These are phyloP conservation scores for Blumeria hordei DNA, from an alignment of 2,329 filamentous ascomycete genomes.

Conservation along the genomic window DNA sequence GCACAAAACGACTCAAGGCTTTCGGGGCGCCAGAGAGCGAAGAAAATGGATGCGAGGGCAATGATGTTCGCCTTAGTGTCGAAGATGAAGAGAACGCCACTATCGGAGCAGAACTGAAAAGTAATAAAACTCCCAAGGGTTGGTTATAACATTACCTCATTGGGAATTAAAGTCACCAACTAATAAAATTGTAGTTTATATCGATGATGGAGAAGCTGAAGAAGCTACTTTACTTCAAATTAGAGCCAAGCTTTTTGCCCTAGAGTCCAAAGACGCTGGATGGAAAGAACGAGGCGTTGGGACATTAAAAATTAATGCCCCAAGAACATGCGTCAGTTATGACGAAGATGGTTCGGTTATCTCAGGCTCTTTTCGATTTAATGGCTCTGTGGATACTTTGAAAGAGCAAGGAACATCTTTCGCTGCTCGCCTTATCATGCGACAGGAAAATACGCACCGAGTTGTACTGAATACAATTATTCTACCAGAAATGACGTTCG, in stretches of 20 bases:
- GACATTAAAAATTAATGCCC: constrained; percentile 63
- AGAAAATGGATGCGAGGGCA: constrained; percentile 21
- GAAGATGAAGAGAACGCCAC: constrained; percentile 24
- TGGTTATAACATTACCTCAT: constrained; percentile 6
- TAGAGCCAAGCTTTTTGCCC: constrained; percentile 66
- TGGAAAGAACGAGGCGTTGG: constrained; percentile 85
- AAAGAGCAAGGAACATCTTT: constrained; percentile 15
- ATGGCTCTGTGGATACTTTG: constrained; percentile 23
- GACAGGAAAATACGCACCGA: constrained; percentile 69
- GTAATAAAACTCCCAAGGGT: background rate
- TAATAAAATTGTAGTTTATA: constrained; percentile 19
- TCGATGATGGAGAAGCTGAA: constrained; percentile 70
- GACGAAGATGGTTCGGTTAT: constrained; percentile 26
- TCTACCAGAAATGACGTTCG: constrained; percentile 55
- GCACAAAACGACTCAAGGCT: constrained; percentile 39
- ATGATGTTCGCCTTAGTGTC: constrained; percentile 19
- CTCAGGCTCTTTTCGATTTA: constrained; percentile 23
- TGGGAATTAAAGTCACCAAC: constrained; percentile 14
- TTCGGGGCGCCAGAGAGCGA: constrained; percentile 57
- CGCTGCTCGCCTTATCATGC: constrained; percentile 57
- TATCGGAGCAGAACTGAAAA: constrained; percentile 20
- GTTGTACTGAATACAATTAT: constrained; percentile 72
- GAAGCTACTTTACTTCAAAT: constrained; percentile 54
- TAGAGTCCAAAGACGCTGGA: constrained; percentile 32
- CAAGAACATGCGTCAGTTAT: constrained; percentile 28